Evolutionary conservation across 2,329 filamentous ascomycete species (phyloP).

Genomic region (Sporothrix euskadiensis): DNA sequence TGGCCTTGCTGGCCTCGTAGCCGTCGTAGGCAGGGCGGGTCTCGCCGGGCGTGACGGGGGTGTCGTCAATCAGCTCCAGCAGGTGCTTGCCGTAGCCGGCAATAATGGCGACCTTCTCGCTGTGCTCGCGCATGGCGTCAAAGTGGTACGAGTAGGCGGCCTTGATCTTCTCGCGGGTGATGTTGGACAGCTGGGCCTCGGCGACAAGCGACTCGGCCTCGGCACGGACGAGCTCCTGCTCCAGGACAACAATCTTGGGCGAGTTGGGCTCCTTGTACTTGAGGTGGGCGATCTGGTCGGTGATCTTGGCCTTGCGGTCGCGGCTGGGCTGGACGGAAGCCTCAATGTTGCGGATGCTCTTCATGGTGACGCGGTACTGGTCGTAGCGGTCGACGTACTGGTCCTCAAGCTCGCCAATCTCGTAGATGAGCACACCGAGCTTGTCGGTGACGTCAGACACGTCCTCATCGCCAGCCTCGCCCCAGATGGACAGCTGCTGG

Average conservation of each 20-base stretch:
- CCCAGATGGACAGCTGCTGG: slow-evolving; percentile 99
- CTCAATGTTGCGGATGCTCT: slow-evolving; percentile 99
- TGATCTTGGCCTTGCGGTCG: slow-evolving; percentile 99
- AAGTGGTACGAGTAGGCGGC: slow-evolving; percentile 98
- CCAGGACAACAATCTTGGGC: slow-evolving; percentile 93
- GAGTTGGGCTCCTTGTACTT: slow-evolving; percentile 99
- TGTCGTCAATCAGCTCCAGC: slow-evolving; percentile 95
- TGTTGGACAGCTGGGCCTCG: slow-evolving; percentile 97
- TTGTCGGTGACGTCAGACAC: slow-evolving; percentile 99
- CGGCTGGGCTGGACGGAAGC: slow-evolving; percentile 96
- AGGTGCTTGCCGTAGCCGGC: slow-evolving; percentile 97
- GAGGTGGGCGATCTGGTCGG: slow-evolving; percentile 95
- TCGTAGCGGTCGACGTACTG: slow-evolving; percentile 99
- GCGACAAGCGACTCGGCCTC: slow-evolving; percentile 99
- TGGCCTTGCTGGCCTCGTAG: slow-evolving; percentile 96
- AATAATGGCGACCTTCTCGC: slow-evolving; percentile 97
- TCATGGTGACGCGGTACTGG: slow-evolving; percentile 98
- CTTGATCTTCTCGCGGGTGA: slow-evolving; percentile 99
- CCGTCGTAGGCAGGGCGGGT: slow-evolving; percentile 94
- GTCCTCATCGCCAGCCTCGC: slow-evolving; percentile 91
- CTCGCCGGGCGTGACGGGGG: slow-evolving; percentile 94
- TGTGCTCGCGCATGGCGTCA: slow-evolving; percentile 94
- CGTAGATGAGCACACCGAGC: slow-evolving; percentile 94
- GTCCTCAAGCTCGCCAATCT: slow-evolving; percentile 97
- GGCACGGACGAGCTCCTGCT: slow-evolving; percentile 96